Evolutionary conservation across 306 rosid species (phyloP).

Genomic region (Trifolium subterraneum): DNA sequence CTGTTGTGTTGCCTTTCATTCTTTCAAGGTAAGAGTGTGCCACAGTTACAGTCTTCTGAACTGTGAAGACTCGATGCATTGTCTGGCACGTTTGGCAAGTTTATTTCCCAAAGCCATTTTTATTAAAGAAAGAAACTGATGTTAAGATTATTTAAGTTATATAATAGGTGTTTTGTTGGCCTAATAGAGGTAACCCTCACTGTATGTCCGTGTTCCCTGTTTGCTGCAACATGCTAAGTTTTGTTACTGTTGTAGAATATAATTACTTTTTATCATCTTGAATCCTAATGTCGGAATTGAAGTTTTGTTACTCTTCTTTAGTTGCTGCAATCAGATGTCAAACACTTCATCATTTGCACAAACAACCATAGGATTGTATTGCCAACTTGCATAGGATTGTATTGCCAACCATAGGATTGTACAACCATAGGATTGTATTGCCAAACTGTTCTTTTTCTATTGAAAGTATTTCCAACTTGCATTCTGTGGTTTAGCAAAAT

Average conservation of each 20-base stretch:
- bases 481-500: background rate
- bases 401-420: too few species aligned
- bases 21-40: constrained; percentile 5
- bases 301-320: constrained; percentile 20
- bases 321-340: constrained; percentile 16
- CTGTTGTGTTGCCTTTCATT: constrained; percentile 17
- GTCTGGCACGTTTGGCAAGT: constrained; percentile 13
- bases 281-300: background rate
- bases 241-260: background rate
- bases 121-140: constrained; percentile 6
- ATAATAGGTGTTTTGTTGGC: constrained; percentile 10
- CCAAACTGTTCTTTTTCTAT: constrained; percentile 7
- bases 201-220: constrained; percentile 1
- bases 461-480: constrained; percentile 5
- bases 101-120: constrained; percentile 27
- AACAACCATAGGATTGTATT: constrained; percentile 1
- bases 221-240: constrained; percentile 3
- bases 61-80: constrained; percentile 9
- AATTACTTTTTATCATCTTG: background rate
- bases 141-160: constrained; percentile 13
- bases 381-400: too few species aligned
- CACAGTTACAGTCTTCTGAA: constrained; percentile 11
- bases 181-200: constrained; percentile 2
- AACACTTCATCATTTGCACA: constrained; percentile 1
- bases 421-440: too few species aligned